A percentile compares a stretch with the other conserved stretches of the same genome.
Conservation (phyloP, 176 grass and related monocot species). For the Oryza longistaminata region DNA sequence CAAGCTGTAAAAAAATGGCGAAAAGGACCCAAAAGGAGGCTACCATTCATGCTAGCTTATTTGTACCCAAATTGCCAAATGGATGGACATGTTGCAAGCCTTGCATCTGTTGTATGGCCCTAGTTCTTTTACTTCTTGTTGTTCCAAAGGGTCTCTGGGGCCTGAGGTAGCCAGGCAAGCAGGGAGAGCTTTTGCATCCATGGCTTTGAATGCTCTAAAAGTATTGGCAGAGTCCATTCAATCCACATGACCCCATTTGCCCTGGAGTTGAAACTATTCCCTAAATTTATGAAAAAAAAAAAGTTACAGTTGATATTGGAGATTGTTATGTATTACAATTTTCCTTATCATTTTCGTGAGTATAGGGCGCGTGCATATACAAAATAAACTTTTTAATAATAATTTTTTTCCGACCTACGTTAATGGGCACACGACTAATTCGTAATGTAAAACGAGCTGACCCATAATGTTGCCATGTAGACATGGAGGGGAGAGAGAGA, state of each 20-base stretch:
- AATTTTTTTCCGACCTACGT: too few relatives aligned
- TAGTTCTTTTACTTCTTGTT: slow-evolving; percentile 6
- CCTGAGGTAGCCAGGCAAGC: background rate
- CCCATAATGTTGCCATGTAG: too few relatives aligned
- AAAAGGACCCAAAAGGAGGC: slow-evolving; percentile 18
- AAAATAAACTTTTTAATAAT: too few relatives aligned
- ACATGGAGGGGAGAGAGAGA: too few relatives aligned
- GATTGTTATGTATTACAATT: background rate
- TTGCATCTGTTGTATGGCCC: background rate
- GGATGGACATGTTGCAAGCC: slow-evolving; percentile 25
- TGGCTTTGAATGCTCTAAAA: slow-evolving; percentile 19
- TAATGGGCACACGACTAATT: too few relatives aligned
- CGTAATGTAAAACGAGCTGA: too few relatives aligned
- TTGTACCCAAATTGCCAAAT: slow-evolving; percentile 30
- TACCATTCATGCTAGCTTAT: slow-evolving; percentile 1
- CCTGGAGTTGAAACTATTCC: background rate
- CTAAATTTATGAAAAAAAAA: background rate
- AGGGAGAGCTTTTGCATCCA: background rate
- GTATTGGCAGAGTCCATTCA: background rate
- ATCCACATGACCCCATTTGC: background rate
- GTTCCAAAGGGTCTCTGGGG: background rate
- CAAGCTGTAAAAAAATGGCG: slow-evolving; percentile 46
- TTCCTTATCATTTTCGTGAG: too few relatives aligned
- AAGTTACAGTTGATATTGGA: background rate
- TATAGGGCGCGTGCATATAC: too few relatives aligned